Evolutionary conservation across 257 asterid species (phyloP).

Genomic region (Solanum paucissectum): DNA sequence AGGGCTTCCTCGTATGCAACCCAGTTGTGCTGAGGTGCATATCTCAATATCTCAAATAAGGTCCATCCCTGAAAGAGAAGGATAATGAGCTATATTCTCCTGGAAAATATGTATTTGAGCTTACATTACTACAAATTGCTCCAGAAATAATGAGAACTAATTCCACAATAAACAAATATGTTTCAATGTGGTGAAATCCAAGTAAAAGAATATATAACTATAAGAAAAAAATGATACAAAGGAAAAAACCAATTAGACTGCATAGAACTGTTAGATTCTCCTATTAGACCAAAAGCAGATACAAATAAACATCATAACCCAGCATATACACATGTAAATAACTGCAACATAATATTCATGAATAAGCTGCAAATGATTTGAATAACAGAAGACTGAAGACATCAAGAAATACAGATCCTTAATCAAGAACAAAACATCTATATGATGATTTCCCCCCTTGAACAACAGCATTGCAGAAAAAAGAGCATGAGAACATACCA

Average conservation of each 20-base stretch:
- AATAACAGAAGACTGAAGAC: background rate
- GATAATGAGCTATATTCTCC: background rate
- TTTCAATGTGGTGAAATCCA: background rate
- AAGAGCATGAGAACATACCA: background rate
- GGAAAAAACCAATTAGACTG: background rate
- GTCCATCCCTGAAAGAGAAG: conserved; percentile 70
- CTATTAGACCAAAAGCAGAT: background rate
- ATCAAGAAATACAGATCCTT: background rate
- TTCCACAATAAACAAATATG: background rate
- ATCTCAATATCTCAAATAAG: conserved; percentile 61
- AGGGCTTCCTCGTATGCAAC: conserved; percentile 83
- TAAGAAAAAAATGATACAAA: background rate
- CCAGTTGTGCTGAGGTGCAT: conserved; percentile 87
- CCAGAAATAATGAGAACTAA: background rate
- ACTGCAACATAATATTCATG: background rate
- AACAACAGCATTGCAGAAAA: background rate
- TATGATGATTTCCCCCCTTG: background rate
- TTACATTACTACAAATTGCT: background rate
- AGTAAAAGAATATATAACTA: background rate
- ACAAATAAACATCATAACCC: background rate
- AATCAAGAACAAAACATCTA: background rate
- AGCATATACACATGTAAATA: background rate
- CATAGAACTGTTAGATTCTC: background rate
- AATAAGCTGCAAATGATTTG: background rate
- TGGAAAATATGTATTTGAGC: background rate